These are phyloP conservation scores for Chytriomyces sp. DNA, from an alignment of 192 early-diverging fungal genomes.

Conservation along the genomic window DNA sequence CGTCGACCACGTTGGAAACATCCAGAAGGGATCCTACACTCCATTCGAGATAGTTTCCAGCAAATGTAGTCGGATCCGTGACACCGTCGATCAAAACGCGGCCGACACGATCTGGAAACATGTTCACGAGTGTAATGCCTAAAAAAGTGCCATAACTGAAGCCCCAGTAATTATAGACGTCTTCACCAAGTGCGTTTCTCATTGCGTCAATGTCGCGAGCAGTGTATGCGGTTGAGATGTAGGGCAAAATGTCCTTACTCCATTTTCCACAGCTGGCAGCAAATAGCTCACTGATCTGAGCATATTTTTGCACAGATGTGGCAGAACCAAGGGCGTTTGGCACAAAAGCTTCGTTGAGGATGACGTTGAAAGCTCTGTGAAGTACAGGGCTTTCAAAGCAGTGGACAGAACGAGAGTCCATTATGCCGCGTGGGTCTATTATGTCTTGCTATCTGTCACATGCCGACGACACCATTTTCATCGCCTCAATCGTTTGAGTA, in stretches of 20 bases:
- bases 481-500: not conserved
- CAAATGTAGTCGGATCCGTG: constrained; percentile 31
- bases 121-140: constrained; percentile 50
- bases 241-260: constrained; percentile 32
- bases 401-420: constrained; percentile 21
- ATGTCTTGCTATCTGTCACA: no score
- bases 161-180: constrained; percentile 45
- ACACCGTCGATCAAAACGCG: constrained; percentile 51
- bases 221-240: constrained; percentile 43
- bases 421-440: constrained; percentile 50
- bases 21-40: not conserved
- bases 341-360: not conserved
- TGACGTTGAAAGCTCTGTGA: constrained; percentile 5
- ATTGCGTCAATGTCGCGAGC: constrained; percentile 51
- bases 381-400: not conserved
- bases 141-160: constrained; percentile 50
- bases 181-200: constrained; percentile 37
- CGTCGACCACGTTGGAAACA: not conserved
- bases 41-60: constrained; percentile 15
- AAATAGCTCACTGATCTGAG: constrained; percentile 1
- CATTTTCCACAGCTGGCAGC: constrained; percentile 30
- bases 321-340: not conserved
- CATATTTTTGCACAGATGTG: not conserved
- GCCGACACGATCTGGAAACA: constrained; percentile 53
- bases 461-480: not conserved